Base-by-base conservation (phyloP, 306 rosid genomes). In the Prunus salicina region DNA sequence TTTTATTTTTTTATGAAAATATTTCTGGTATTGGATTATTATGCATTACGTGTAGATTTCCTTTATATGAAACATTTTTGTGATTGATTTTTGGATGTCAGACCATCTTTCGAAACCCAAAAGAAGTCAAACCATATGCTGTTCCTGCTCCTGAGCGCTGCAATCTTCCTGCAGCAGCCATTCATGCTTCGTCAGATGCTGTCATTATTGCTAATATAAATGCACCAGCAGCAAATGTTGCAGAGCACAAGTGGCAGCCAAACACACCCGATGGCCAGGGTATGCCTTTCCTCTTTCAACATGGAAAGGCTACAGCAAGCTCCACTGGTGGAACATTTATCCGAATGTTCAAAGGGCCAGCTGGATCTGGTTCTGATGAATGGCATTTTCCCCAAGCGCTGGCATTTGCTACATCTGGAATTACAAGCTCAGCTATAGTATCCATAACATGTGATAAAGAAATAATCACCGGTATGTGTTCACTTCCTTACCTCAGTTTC, bases 261-360 rank as follows among this genome's bases (percentile, higher is more conserved):
- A 92, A 95, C 84, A 92, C 99, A 49, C 98, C 99, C 66, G 96
- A 95, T 78, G 99, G 99, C 73, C 92, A 92, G 79, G 99, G 97
- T 76, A 78, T 91, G 83, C 99, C 99, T 58, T 95, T 95, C 87
- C 93, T 92, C 79, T 95, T 95, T 84, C 90, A 92, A 66, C 96
- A 91, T 76, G 99, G 97, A 73, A 95, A 86, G 81, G 79, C 83
- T 77, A 32, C 86, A 49, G 62, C 86, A 43, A 86, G 88, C 85
- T 79, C 96, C 61, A 78, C 89, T 28, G 81, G 98, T 63, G 98
- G 98, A 77, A 80, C 98, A 67, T 82, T 95, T 67, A 81, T 82
- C 83, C 96, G 99, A 25, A 90, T 95, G 87, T 92, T 95, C 70
- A 95, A 91, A 75, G 99, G 90, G 71, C 93, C 90, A 62, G 80